Evolutionary conservation across 129 eudicot species (phyloP), one percentile per base, ranked within the genome.

Genomic region (Centrapalus pauciflorus): DNA sequence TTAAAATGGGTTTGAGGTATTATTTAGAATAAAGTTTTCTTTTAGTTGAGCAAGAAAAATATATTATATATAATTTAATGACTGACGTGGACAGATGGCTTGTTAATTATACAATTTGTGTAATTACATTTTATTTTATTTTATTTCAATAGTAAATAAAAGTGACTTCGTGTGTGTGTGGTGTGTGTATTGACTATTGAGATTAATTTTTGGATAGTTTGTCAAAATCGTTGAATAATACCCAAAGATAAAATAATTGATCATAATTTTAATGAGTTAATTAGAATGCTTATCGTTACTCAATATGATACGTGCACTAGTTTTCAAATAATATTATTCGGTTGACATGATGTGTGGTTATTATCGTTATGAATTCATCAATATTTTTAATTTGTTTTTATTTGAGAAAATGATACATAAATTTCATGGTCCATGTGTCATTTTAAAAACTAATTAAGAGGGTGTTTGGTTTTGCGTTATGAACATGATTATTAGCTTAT

Each of bases 191-290:
- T 66, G 9, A 16, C 28, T 27, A 7, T 34, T 7, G 7, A 34
- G 29, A 34, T 32, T 49, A 1, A 30, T 9, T 19, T 14, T 68
- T 34, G 64, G 54, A 54, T 68, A 45, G 28, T 71, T 70, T 19
- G 56, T 46, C 50, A 71, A 59, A 70, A 17, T 37, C 46, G 30
- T 30, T 59, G 60, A 71, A 71, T 71, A 71, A 33, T 16, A 68
- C 59, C 30, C 71, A 13, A 66, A 66, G 30, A 46, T 11, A 3
- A n/a, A 29, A 48, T 30, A 46, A 21, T 48, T 48, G 12, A 48
- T 48, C 7, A 19, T 29, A 46, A 29, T 17, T 66, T 65, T 66
- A 66, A 49, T 46, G 46, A 11, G 21, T 28, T 5, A 23, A 34
- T 20, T 34, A 1, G 1, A 24, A 45, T 58, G 14, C 20, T 51